Percentiles rank a stretch among this genome's conserved stretches.
Evolutionary conservation across 2,329 filamentous ascomycete genomes (phyloP).

Genomic region (Coniochaeta ligniaria): DNA sequence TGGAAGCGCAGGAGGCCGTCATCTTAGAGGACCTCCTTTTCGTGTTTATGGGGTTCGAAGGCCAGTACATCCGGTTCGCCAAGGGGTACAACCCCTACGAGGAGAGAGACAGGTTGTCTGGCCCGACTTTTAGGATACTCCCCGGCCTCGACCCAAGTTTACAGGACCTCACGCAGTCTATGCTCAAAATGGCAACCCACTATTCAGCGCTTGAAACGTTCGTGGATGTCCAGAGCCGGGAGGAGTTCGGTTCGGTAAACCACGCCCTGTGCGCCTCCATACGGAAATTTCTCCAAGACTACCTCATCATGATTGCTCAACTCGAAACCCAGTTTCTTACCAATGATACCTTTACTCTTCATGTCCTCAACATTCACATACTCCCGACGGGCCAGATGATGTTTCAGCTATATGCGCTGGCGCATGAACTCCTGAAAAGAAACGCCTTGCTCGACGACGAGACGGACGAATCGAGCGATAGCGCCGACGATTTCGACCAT

Average conservation of each 20-base stretch:
- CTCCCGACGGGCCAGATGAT: constrained; percentile 88
- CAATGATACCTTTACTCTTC: constrained; percentile 81
- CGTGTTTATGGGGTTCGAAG: constrained; percentile 97
- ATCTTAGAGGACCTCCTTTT: constrained; percentile 88
- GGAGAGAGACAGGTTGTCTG: constrained; percentile 80
- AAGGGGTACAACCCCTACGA: constrained; percentile 75
- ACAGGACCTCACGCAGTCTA: constrained; percentile 76
- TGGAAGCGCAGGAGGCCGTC: constrained; percentile 78
- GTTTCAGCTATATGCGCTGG: constrained; percentile 79
- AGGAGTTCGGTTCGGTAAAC: constrained; percentile 90
- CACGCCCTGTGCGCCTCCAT: constrained; percentile 95
- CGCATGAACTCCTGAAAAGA: constrained; percentile 78
- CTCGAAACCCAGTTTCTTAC: constrained; percentile 89
- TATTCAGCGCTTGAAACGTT: constrained; percentile 89
- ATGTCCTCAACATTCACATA: constrained; percentile 87
- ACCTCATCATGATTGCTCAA: constrained; percentile 85
- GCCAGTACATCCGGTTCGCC: constrained; percentile 88
- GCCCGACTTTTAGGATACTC: constrained; percentile 72
- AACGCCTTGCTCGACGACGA: constrained; percentile 85
- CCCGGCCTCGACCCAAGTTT: constrained; percentile 85
- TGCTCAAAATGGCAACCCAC: constrained; percentile 91
- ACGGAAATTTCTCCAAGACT: constrained; percentile 85
- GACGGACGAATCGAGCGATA: constrained; percentile 62
- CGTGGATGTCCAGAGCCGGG: constrained; percentile 86
- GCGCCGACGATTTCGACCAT: constrained; percentile 81